Percentiles rank a stretch among this genome's conserved stretches.
These are phyloP conservation scores for Grosmannia serpens DNA, from an alignment of 2,329 filamentous ascomycete genomes.

Conservation along the genomic window DNA sequence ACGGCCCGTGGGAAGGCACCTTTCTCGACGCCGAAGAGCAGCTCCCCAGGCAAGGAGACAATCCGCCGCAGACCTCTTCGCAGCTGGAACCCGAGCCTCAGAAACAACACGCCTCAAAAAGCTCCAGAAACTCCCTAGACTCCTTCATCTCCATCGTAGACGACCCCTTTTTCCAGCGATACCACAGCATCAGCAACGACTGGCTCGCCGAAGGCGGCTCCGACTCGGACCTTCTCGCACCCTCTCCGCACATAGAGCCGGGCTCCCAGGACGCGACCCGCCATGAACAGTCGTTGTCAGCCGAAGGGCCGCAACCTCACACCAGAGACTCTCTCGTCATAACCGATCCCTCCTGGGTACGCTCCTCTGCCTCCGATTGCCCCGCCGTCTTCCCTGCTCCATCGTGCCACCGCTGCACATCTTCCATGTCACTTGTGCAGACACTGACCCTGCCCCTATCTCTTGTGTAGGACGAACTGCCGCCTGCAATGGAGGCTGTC, in stretches of 20 bases:
- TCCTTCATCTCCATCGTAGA: conserved; percentile 43
- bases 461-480: background rate
- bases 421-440: background rate
- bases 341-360: background rate
- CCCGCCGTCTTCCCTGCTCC: background rate
- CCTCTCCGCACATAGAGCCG: conserved; percentile 12
- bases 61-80: conserved; percentile 1
- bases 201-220: conserved; percentile 15
- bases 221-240: conserved; percentile 7
- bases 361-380: background rate
- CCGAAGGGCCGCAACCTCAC: conserved; percentile 30
- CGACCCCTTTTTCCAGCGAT: conserved; percentile 42
- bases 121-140: conserved; percentile 24
- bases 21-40: conserved; percentile 11
- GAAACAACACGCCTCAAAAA: conserved; percentile 8
- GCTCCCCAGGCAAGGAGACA: background rate
- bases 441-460: background rate
- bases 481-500: conserved; percentile 41
- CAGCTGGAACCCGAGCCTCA: background rate
- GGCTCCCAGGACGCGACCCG: conserved; percentile 19
- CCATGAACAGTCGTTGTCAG: conserved; percentile 28
- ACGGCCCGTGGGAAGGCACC: conserved; percentile 9
- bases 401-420: background rate
- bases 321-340: conserved; percentile 31
- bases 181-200: conserved; percentile 23